Conservation (phyloP, 139 green algal genomes). For the Closterium sp. region DNA sequence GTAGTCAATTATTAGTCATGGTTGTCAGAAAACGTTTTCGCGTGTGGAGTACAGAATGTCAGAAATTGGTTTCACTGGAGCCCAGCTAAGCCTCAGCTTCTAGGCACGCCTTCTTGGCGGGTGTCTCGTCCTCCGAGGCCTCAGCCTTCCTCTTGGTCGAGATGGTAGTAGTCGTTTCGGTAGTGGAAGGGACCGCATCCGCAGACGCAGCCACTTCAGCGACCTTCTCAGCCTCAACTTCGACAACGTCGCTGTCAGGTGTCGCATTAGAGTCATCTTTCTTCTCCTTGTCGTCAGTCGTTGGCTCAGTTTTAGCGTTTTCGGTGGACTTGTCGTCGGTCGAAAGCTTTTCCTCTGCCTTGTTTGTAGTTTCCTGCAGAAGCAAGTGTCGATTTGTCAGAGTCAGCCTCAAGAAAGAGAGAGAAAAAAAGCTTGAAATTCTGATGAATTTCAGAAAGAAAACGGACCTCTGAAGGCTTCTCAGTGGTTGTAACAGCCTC, state of each 20-base stretch:
- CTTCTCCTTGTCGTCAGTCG: not conserved
- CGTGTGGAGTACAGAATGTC: not conserved
- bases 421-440: not conserved
- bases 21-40: not conserved
- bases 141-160: not conserved
- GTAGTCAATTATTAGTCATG: not conserved
- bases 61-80: not conserved
- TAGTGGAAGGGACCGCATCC: not conserved
- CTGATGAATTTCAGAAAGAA: not conserved
- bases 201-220: not conserved
- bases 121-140: not conserved
- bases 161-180: not conserved
- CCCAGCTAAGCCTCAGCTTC: not conserved
- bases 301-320: not conserved
- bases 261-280: not conserved
- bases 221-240: not conserved
- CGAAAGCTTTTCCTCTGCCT: not conserved
- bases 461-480: not conserved
- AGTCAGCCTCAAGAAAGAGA: not conserved
- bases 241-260: not conserved
- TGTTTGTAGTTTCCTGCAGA: not conserved
- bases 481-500: not conserved
- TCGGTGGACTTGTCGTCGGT: not conserved
- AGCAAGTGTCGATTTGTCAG: not conserved
- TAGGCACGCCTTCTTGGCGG: not conserved